Percentiles rank a stretch among this genome's conserved stretches.
Conservation (phyloP, 2,329 filamentous ascomycete genomes). For the Xenoacremonium recifei region DNA sequence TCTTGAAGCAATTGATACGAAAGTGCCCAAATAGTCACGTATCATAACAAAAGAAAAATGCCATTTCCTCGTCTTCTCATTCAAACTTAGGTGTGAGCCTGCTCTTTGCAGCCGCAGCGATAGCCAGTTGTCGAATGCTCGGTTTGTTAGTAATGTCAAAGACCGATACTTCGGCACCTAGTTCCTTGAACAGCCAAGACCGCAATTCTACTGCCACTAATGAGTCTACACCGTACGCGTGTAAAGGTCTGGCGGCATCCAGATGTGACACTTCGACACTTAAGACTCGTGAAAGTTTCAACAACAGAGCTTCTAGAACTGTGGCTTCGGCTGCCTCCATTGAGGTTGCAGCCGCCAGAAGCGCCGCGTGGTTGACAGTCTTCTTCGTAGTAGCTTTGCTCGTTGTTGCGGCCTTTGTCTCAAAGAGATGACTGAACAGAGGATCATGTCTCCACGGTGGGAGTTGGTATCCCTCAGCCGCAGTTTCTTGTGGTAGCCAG, state of each 20-base stretch:
- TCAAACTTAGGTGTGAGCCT: not conserved
- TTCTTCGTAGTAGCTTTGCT: not conserved
- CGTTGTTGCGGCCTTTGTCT: not conserved
- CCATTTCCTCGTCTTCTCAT: not conserved
- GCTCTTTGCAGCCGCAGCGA: not conserved
- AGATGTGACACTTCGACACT: not conserved
- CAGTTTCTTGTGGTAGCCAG: not conserved
- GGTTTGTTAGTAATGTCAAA: not conserved
- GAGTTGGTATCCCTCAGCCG: not conserved
- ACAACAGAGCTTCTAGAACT: not conserved
- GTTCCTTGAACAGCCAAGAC: not conserved
- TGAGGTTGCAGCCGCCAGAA: not conserved
- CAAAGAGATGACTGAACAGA: not conserved
- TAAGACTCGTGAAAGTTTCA: not conserved
- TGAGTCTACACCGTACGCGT: not conserved
- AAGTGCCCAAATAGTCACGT: no score
- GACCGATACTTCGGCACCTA: not conserved
- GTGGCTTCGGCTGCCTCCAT: not conserved
- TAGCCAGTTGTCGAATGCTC: not conserved
- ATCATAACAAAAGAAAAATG: no score
- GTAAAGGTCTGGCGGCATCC: not conserved
- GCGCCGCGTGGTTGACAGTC: not conserved
- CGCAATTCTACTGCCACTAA: constrained; percentile 1
- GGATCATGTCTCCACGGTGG: not conserved
- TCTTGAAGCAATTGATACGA: no score